These are phyloP conservation scores for Leccinum imitatum DNA, from an alignment of 768 basidiomycete genomes.

Conservation along the genomic window DNA sequence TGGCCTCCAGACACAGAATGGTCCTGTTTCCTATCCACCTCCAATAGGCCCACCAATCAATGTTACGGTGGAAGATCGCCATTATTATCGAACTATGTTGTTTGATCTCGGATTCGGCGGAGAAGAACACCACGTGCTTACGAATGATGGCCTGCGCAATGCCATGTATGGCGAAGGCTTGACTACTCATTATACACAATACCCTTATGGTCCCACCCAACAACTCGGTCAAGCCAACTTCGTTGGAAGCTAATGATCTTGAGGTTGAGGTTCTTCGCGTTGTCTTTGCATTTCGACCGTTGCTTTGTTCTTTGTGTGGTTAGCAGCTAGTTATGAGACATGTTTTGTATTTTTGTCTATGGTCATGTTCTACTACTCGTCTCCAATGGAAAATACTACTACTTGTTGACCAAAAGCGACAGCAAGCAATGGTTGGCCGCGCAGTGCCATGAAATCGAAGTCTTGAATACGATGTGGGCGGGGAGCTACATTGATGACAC, in stretches of 20 bases:
- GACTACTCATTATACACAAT: constrained; percentile 33
- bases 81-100: constrained; percentile 77
- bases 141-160: constrained; percentile 27
- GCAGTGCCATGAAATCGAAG: constrained; percentile 71
- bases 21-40: constrained; percentile 18
- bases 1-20: constrained; percentile 12
- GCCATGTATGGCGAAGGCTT: constrained; percentile 36
- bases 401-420: constrained; percentile 63
- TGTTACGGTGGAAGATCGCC: constrained; percentile 50
- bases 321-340: constrained; percentile 18
- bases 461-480: constrained; percentile 67
- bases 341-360: constrained; percentile 20
- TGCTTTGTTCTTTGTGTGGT: constrained; percentile 11
- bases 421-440: constrained; percentile 64
- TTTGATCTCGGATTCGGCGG: constrained; percentile 68
- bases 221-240: constrained; percentile 25
- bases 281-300: constrained; percentile 1
- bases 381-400: constrained; percentile 61
- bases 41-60: constrained; percentile 36
- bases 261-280: background rate
- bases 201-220: constrained; percentile 30
- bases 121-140: constrained; percentile 27
- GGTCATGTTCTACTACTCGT: constrained; percentile 41
- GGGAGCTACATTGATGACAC: constrained; percentile 53
- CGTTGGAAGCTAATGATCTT: constrained; percentile 18